Base-by-base conservation (phyloP, 2,329 filamentous ascomycete species). In the Chaetomium sp. region DNA sequence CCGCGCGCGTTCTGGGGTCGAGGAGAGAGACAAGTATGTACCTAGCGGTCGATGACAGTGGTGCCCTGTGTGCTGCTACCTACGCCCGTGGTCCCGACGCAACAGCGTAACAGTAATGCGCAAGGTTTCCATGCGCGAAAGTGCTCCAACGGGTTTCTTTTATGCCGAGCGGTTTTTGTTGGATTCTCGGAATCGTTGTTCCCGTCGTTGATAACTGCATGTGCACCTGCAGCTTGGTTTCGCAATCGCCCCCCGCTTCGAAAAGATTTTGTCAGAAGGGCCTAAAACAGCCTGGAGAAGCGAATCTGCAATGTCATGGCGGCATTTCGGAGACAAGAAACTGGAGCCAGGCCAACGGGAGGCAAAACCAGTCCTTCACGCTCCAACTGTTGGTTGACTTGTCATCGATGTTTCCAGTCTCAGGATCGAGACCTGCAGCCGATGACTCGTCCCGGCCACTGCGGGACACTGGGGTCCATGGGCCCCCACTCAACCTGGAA, bases 401-500 rank as follows among this genome's bases (percentile, higher is more conserved):
- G 29, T 42, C 38, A 54, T 64, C 19, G 38, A 42, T 42, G 38
- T 42, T 42, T 19, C 51, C 42, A 64, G 23, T 42, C 51, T 8
- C 8, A 38, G 10, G 33, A 57, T 47, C 57, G 47, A 19, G 54
- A 50, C 33, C 42, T 31, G 33, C 25, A n/a, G 38, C 54, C 31
- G 64, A 68, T 66, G 66, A 68, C 66, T 68, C 66, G 66, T 65
- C 54, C 58, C 66, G 66, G 66, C 64, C 64, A 65, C 50, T 60
- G 57, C 56, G 25, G 51, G 7, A 42, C 8, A 7, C 13, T 25
- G 38, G 38, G 7, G 27, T 55, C 27, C 27, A 29, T 27, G 51
- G 29, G 21, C 12, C 42, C 58, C 42, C 58, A 60, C 49, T 10
- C 58, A 19, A 19, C 35, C 13, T 42, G 38, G 38, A n/a, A 23